Evolutionary conservation across 768 basidiomycete species (phyloP), one percentile per base, ranked within the genome.

Genomic region (Boletus tomentosulus): DNA sequence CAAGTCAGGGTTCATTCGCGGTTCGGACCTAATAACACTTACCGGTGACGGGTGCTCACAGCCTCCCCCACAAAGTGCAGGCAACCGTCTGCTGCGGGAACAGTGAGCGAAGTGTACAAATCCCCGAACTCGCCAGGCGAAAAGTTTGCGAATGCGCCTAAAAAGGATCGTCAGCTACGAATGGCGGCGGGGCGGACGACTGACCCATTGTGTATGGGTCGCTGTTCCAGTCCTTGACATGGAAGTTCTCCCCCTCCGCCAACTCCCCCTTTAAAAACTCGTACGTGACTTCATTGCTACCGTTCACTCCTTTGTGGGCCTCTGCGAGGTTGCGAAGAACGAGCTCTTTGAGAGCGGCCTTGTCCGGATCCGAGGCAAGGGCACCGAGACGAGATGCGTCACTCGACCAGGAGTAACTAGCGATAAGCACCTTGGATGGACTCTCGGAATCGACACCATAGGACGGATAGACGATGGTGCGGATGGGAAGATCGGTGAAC

Each of bases 381-480:
- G 74, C 56, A 4, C 67, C 71, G 6, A 77, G 55, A 7, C 75
- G 66, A 15, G 55, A 55, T 0, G 77, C 74, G 31, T 79, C 76
- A 1, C 69, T 55, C 11, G 71, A 71, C 74, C 73, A 76, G 31
- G 56, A 60, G 61, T 77, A 77, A 46, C 72, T 74, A 3, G 72
- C 74, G 15, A 78, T 74, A 3, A 78, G 62, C 1, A 67, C 64
- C 0, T 63, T 66, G 19, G 66, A 59, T 13, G 62, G 66, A 0
- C 54, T 57, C 22, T 24, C 19, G 13, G 59, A 51, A n/a, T 57
- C 50, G n/a, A 60, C 56, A 0, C 73, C 73, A 16, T 72, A 73
- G 1, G 77, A 78, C 0, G 78, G 78, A 57, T 78, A 78, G 3
- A 79, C 72, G 45, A 76, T 63, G 0, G 68, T 71, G 31, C 75